These are phyloP conservation scores for Mrakia blollopis DNA, from an alignment of 768 basidiomycete genomes.

Conservation along the genomic window DNA sequence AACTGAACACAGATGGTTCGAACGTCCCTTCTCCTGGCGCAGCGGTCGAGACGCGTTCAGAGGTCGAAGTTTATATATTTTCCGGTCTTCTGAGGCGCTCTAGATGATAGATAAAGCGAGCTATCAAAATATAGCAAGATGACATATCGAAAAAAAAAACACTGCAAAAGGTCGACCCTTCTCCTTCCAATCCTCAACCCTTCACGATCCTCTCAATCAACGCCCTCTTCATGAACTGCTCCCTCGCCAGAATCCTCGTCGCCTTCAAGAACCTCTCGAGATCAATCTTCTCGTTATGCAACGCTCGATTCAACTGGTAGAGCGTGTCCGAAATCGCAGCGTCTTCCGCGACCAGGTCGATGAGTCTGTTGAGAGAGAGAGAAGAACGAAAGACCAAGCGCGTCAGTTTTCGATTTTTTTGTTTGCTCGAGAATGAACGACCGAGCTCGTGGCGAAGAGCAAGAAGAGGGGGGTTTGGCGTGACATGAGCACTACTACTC, in stretches of 20 bases:
- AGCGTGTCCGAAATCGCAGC: conserved; percentile 97
- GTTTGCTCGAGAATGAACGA: no score
- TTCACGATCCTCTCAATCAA: conserved; percentile 77
- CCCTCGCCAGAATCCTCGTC: conserved; percentile 80
- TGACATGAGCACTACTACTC: conserved; percentile 42
- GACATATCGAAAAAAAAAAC: neutral
- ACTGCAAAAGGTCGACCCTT: neutral
- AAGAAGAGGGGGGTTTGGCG: no score
- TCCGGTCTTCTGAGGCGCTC: no score
- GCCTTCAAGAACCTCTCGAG: conserved; percentile 90
- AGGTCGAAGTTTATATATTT: neutral
- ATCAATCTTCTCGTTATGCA: conserved; percentile 77
- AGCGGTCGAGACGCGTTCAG: no score
- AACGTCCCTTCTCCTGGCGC: no score
- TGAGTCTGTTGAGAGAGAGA: conserved; percentile 55
- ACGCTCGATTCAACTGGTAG: conserved; percentile 88
- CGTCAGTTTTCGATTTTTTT: neutral
- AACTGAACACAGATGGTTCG: neutral
- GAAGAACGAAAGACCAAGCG: no score
- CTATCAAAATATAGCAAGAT: neutral
- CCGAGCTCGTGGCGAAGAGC: no score
- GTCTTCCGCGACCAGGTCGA: conserved; percentile 98
- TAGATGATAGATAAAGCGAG: no score
- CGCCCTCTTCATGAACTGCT: conserved; percentile 88
- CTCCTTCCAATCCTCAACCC: conserved; percentile 32